Conservation (phyloP, 2,329 filamentous ascomycete species). For the Purpureocillium takamizusanense region DNA sequence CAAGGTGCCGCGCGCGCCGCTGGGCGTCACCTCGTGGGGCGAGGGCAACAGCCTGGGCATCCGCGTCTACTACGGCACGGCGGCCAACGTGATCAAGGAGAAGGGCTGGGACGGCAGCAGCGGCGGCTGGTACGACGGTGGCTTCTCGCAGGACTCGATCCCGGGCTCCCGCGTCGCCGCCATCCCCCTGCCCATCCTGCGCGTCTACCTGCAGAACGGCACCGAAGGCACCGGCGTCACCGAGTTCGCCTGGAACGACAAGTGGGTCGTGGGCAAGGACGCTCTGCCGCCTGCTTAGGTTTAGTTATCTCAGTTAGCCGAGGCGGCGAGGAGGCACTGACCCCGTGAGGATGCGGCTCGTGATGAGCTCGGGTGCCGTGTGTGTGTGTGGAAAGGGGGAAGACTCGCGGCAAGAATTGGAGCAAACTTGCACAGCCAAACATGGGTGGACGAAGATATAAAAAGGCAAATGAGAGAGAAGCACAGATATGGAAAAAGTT, state of each 20-base stretch:
- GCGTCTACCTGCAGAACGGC: constrained; percentile 1
- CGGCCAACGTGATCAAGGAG: neutral
- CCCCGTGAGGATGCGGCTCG: too few relatives aligned
- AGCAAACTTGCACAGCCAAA: too few relatives aligned
- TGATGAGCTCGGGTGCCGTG: too few relatives aligned
- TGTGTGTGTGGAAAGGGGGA: too few relatives aligned
- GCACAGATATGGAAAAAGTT: too few relatives aligned
- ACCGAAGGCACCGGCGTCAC: neutral
- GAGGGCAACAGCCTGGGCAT: neutral
- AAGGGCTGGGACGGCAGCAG: neutral
- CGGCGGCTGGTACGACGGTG: constrained; percentile 1
- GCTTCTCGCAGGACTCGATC: neutral
- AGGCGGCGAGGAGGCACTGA: too few relatives aligned
- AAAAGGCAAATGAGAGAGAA: too few relatives aligned
- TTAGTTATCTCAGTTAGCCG: too few relatives aligned
- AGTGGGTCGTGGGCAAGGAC: neutral
- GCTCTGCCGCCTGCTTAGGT: constrained; percentile 1
- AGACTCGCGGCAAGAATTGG: too few relatives aligned
- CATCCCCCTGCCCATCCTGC: neutral
- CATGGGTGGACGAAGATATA: too few relatives aligned
- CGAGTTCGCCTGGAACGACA: neutral
- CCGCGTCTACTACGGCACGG: neutral
- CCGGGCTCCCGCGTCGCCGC: constrained; percentile 1
- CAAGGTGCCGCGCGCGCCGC: neutral
- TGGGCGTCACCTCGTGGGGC: neutral